Percentiles rank a stretch among this genome's conserved stretches.
These are phyloP conservation scores for Shiraia bambusicola DNA, from an alignment of 2,329 filamentous ascomycete species.

Conservation along the genomic window DNA sequence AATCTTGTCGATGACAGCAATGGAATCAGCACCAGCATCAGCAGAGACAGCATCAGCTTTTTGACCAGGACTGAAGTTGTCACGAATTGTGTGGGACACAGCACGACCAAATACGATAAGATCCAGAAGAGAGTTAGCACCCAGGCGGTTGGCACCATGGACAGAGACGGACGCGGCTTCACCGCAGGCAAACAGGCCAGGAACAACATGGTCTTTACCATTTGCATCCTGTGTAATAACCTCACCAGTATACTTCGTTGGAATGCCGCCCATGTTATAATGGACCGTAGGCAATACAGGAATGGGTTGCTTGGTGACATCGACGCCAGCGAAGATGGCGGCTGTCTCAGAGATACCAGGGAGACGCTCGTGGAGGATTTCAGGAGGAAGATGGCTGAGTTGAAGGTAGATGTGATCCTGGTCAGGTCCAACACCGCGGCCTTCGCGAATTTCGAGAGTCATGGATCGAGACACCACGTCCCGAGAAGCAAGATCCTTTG, in stretches of 20 bases:
- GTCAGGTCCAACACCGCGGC: constrained; percentile 92
- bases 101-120: constrained; percentile 97
- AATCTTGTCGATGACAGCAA: constrained; percentile 80
- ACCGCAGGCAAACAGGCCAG: constrained; percentile 92
- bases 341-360: constrained; percentile 98
- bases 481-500: constrained; percentile 94
- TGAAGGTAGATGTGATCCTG: constrained; percentile 99
- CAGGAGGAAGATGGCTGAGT: constrained; percentile 88
- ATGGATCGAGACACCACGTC: constrained; percentile 97
- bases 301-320: constrained; percentile 95
- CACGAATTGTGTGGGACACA: constrained; percentile 93
- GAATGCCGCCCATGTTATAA: constrained; percentile 99
- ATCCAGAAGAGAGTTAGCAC: constrained; percentile 97
- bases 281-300: constrained; percentile 95
- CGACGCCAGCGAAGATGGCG: constrained; percentile 94
- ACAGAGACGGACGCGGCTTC: constrained; percentile 97
- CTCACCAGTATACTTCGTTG: constrained; percentile 95
- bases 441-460: constrained; percentile 97
- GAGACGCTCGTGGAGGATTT: constrained; percentile 92
- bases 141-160: constrained; percentile 95
- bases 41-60: constrained; percentile 77
- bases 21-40: constrained; percentile 86
- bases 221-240: constrained; percentile 83
- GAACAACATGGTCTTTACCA: constrained; percentile 90
- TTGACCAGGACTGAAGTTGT: constrained; percentile 83